Evolutionary conservation across 2,329 filamentous ascomycete genomes (phyloP), one percentile per base, ranked within the genome.

Genomic region (Ophiostoma triangulosporum): DNA sequence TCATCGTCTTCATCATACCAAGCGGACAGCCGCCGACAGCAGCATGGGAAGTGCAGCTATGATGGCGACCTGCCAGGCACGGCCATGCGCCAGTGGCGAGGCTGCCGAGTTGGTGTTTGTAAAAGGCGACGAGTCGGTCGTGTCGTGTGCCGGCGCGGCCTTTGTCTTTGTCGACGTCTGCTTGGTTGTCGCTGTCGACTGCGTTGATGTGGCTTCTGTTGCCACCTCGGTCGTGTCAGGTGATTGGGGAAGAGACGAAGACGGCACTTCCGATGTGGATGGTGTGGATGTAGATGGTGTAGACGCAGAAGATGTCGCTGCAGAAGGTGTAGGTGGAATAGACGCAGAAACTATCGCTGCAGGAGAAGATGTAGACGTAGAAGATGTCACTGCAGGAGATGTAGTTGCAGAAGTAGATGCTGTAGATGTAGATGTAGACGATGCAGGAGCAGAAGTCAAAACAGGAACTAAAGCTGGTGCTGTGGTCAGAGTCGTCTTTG

Each of bases 111-210:
- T 56, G 22, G 53, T 54, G 27, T 58, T 57, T 40, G 54, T 56
- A 50, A 61, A 61, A 2, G 59, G 59, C 20, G 54, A 56, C 9
- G 50, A 38, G 32, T 60, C 57, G 1, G 56, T 58, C 5, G 59
- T 58, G 36, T 59, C 52, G 2, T 35, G 12, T 3, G 55, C 29
- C 9, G 56, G 52, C n/a, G n/a, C n/a, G n/a, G n/a, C n/a, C 15
- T 46, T 4, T 22, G 48, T 48, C 1, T 50, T 51, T 11, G 35
- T 35, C 2, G 43, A 49, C 1, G 33, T 54, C 6, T 51, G 29
- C 29, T 32, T 29, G 15, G 38, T 49, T 4, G 54, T 49, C 1
- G 52, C 27, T 5, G 54, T 54, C 1, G 53, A 3, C 6, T 38
- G 27, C 9, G 49, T 31, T 7, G 52, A 33, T 2, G 48, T 49